Base-by-base conservation (phyloP, 139 green algal species). In the Tetraselmis chui region DNA sequence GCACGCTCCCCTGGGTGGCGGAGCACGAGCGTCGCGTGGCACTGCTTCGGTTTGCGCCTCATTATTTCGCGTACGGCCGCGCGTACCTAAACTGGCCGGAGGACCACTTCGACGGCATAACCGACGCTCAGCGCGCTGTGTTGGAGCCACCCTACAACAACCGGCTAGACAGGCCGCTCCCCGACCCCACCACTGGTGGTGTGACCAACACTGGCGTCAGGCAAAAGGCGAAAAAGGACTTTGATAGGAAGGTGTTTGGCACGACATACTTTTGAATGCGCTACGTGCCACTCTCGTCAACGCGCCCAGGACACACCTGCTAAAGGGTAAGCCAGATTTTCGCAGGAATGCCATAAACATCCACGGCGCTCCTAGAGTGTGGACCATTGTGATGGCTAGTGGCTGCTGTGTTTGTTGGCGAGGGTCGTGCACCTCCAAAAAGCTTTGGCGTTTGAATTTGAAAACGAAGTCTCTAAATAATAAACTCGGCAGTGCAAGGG, bases 241-340 rank as follows among this genome's bases (percentile, higher is more conserved):
- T 83, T 74, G 83, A 86, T 75, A 67, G 76, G 77, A 83, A 80
- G 18, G 83, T 86, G 25, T 86, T 86, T 77, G 31, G 31, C n/a
- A n/a, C 24, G 26, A 29, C 45, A 5, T 82, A 77, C 58, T 82
- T 82, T 29, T 82, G 74, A 30, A 18, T n/a, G 45, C 45, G 45
- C 45, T 67, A 18, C 45, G 5, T 59, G 27, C 29, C 31, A 23
- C 26, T 59, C 76, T 59, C 45, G 45, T 67, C 45, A 67, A 18
- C 45, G 45, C 18, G 45, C 45, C 45, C n/a, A n/a, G n/a, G n/a
- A n/a, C 45, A 18, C 18, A 18, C 45, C 45, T 67, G 45, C 45
- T n/a, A n/a, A n/a, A n/a, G n/a, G n/a, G n/a, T n/a, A n/a, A n/a
- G n/a, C n/a, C n/a, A n/a, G n/a, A n/a, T n/a, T n/a, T n/a, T n/a